phyloP scores from a whole-genome alignment of 371 early-diverging fungal species.

The Mucor mucedo region DNA sequence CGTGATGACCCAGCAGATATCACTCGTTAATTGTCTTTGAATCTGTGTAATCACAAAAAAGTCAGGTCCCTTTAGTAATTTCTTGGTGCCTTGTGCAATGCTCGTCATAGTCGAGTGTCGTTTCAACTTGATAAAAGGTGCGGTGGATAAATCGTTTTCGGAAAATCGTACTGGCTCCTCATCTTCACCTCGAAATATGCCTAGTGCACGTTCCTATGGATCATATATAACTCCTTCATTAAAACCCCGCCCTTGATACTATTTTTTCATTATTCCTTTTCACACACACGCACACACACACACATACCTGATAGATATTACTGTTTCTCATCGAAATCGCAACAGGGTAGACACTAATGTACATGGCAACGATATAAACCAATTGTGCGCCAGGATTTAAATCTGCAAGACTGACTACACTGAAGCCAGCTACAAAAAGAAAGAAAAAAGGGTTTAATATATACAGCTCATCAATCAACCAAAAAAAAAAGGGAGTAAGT shows the following conservation, averaged over 20 bases:
- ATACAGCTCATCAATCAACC: not conserved
- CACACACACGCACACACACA: too few relatives aligned
- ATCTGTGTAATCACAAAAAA: conserved; percentile 53
- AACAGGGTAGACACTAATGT: conserved; percentile 58
- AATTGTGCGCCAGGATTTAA: conserved; percentile 54
- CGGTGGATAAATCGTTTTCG: conserved; percentile 32
- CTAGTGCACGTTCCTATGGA: conserved; percentile 49
- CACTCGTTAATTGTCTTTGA: conserved; percentile 48
- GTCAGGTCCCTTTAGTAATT: conserved; percentile 39
- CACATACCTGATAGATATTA: conserved; percentile 53
- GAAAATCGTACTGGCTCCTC: conserved; percentile 34
- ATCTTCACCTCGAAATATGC: conserved; percentile 48
- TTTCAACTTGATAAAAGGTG: conserved; percentile 40
- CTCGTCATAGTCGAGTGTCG: conserved; percentile 50
- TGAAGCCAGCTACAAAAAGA: conserved; percentile 44
- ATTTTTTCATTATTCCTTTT: not conserved
- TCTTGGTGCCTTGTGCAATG: conserved; percentile 41
- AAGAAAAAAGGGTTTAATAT: not conserved
- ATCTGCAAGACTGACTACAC: conserved; percentile 43
- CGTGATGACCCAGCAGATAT: conserved; percentile 49
- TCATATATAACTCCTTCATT: not conserved
- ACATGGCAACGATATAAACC: conserved; percentile 57
- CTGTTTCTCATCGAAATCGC: conserved; percentile 59
- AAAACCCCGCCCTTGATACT: not conserved
- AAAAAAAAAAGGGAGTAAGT: too few relatives aligned